These are phyloP conservation scores for Aspergillus quadrilineatus DNA, from an alignment of 2,329 filamentous ascomycete genomes.

Conservation along the genomic window DNA sequence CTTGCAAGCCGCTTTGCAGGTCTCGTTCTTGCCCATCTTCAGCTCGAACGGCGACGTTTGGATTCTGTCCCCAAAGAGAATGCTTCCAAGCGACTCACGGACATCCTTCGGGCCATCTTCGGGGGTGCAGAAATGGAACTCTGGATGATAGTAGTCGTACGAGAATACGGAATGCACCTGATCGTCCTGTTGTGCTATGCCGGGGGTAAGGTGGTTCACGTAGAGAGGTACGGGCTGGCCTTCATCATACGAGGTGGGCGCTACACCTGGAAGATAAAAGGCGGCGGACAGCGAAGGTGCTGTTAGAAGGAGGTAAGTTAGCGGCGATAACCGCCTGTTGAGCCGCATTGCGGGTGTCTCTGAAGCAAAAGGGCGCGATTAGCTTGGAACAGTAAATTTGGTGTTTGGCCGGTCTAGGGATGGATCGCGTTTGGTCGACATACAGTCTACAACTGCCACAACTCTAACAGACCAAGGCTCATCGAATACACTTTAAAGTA, in stretches of 20 bases:
- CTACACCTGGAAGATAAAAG: conserved; percentile 95
- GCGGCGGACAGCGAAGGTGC: conserved; percentile 53
- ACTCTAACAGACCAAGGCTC: conserved; percentile 9
- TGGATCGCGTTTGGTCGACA: conserved; percentile 12
- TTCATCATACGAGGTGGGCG: conserved; percentile 83
- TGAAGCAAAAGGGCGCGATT: conserved; percentile 14
- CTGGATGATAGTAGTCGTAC: conserved; percentile 91
- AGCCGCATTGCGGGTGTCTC: conserved; percentile 37
- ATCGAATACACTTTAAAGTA: conserved; percentile 4
- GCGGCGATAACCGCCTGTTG: conserved; percentile 29
- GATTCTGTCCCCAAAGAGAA: conserved; percentile 95
- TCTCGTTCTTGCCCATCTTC: conserved; percentile 81
- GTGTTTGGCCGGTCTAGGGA: conserved; percentile 15
- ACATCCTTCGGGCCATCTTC: conserved; percentile 73
- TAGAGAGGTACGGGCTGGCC: conserved; percentile 80
- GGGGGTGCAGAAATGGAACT: conserved; percentile 85
- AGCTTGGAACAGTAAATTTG: conserved; percentile 17
- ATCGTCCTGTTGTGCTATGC: conserved; percentile 72
- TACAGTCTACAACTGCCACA: conserved; percentile 24
- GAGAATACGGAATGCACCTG: conserved; percentile 89
- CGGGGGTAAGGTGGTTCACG: conserved; percentile 89
- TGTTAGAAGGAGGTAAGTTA: conserved; percentile 32
- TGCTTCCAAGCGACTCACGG: conserved; percentile 89
- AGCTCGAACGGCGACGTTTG: conserved; percentile 93
- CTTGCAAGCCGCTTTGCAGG: conserved; percentile 77